These are phyloP conservation scores for Colletotrichum tabaci DNA, from an alignment of 2,329 filamentous ascomycete genomes.

Conservation along the genomic window DNA sequence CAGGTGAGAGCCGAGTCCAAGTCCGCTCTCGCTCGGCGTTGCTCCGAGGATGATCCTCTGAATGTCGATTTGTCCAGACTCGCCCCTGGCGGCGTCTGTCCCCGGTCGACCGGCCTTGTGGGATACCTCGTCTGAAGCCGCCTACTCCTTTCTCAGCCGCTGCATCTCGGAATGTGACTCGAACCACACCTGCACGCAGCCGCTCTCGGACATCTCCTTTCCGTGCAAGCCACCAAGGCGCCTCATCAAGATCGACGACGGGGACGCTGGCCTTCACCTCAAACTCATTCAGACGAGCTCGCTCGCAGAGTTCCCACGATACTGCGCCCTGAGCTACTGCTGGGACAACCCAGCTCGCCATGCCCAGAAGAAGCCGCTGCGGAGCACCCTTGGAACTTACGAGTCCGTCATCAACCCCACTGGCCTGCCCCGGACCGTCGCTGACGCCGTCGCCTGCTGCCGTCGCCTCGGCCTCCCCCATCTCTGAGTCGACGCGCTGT, in stretches of 20 bases:
- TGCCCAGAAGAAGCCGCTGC: neutral
- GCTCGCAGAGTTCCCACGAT: neutral
- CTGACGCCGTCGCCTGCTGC: neutral
- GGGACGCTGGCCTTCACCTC: neutral
- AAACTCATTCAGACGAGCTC: neutral
- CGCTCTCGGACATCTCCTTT: too few relatives aligned
- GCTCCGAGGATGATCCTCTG: neutral
- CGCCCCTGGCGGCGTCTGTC: neutral
- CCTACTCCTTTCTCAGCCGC: neutral
- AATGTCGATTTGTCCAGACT: too few relatives aligned
- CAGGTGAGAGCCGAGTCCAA: neutral
- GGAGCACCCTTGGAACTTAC: neutral
- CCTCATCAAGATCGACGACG: neutral
- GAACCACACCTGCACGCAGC: neutral
- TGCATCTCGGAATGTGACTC: neutral
- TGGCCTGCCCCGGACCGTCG: neutral
- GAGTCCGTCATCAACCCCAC: neutral
- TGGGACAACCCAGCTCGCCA: neutral
- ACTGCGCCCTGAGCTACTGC: slow-evolving; percentile 1
- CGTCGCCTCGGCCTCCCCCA: neutral
- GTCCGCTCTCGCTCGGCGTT: too few relatives aligned
- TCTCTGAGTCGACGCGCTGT: slow-evolving; percentile 41
- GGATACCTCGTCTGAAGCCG: neutral
- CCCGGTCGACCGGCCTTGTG: neutral
- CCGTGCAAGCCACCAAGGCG: neutral